phyloP scores from a whole-genome alignment of 495 filamentous ascomycete genomes.

The Barbatosphaeria neglecta region DNA sequence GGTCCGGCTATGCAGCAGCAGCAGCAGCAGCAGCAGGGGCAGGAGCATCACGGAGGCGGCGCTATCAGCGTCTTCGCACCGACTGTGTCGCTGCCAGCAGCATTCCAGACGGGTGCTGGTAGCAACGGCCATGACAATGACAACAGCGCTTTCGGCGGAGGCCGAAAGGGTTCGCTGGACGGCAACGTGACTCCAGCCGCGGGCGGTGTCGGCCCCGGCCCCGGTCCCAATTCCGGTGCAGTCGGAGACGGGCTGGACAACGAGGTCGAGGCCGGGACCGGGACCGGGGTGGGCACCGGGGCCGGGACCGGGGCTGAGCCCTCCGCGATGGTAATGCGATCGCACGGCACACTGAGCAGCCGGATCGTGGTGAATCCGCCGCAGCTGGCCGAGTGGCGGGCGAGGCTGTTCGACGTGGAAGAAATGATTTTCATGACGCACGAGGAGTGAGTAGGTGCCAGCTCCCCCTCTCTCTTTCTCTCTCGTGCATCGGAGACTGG shows the following conservation, averaged over 20 bases:
- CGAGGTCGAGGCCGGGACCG: background rate
- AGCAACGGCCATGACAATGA: too few species aligned
- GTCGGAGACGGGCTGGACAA: background rate
- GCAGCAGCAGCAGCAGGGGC: background rate
- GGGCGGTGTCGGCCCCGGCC: too few species aligned
- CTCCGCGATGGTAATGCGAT: slow-evolving; percentile 18
- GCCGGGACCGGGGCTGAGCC: background rate
- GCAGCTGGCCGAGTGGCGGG: slow-evolving; percentile 59
- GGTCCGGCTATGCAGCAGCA: background rate
- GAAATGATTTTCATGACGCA: slow-evolving; percentile 63
- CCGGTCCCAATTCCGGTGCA: too few species aligned
- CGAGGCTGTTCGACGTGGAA: slow-evolving; percentile 66
- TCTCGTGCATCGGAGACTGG: background rate
- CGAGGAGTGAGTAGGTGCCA: slow-evolving; percentile 52
- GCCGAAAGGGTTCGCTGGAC: too few species aligned
- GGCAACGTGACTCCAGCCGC: too few species aligned
- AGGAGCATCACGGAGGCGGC: background rate
- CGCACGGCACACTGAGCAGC: slow-evolving; percentile 41
- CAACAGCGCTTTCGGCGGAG: too few species aligned
- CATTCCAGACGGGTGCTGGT: too few species aligned
- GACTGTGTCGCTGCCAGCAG: too few species aligned
- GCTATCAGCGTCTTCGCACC: too few species aligned
- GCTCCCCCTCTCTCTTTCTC: slow-evolving; percentile 6
- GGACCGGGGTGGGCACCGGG: background rate
- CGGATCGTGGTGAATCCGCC: slow-evolving; percentile 56